phyloP scores from a whole-genome alignment of 306 rosid genomes.

The Glycine tomentella region DNA sequence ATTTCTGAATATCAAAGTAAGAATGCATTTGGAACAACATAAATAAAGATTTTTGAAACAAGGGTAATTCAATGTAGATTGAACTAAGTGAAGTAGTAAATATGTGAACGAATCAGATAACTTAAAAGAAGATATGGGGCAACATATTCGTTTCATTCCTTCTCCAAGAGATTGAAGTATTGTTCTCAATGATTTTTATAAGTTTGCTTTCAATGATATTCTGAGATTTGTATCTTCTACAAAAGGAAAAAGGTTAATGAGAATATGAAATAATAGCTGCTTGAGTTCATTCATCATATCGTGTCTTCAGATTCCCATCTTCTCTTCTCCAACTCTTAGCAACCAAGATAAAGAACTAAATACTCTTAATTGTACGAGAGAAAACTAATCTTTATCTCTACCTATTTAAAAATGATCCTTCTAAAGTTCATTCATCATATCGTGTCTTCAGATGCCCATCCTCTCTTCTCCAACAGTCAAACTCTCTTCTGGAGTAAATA shows the following conservation, averaged over 20 bases:
- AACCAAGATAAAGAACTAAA: neutral
- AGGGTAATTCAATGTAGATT: neutral
- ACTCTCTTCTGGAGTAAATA: too few relatives aligned
- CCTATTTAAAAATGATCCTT: too few relatives aligned
- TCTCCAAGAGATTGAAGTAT: conserved; percentile 9
- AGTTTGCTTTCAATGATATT: neutral
- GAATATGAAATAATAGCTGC: neutral
- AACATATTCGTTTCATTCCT: neutral
- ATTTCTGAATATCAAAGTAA: neutral
- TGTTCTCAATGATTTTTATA: neutral
- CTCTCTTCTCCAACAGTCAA: too few relatives aligned
- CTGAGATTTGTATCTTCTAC: neutral
- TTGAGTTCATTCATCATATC: neutral
- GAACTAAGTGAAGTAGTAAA: neutral
- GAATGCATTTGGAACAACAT: neutral
- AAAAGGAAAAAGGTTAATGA: too few relatives aligned
- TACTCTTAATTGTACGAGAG: neutral
- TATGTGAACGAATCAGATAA: too few relatives aligned
- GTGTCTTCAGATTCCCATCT: conserved; percentile 80
- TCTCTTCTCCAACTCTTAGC: conserved; percentile 68
- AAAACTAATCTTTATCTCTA: too few relatives aligned
- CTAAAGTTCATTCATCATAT: too few relatives aligned
- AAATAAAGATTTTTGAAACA: neutral
- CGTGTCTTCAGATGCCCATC: too few relatives aligned
- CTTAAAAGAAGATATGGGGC: too few relatives aligned